phyloP scores from a whole-genome alignment of 495 filamentous ascomycete species.

The Letharia lupina region DNA sequence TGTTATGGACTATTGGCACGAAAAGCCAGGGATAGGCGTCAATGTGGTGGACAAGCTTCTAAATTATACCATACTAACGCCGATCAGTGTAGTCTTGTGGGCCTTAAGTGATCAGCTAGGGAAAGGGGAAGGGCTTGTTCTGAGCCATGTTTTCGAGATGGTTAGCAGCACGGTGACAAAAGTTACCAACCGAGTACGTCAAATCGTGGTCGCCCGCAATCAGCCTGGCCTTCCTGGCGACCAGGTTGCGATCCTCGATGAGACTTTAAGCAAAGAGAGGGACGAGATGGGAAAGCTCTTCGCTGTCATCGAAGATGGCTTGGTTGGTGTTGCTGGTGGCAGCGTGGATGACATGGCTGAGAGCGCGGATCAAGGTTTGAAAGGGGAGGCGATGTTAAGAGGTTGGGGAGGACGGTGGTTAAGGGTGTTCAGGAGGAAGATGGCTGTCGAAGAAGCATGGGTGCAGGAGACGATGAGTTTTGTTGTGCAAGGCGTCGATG shows the following conservation, averaged over 20 bases:
- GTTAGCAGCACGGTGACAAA: conserved; percentile 81
- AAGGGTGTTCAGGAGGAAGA: conserved; percentile 71
- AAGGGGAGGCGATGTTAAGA: conserved; percentile 56
- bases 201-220: conserved; percentile 59
- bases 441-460: conserved; percentile 71
- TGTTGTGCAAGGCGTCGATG: conserved; percentile 5
- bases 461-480: conserved; percentile 32
- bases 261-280: conserved; percentile 57
- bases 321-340: conserved; percentile 63
- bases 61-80: conserved; percentile 90
- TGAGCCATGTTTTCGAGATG: conserved; percentile 78
- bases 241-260: conserved; percentile 54
- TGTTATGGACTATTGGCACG: conserved; percentile 87
- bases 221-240: conserved; percentile 48
- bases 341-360: conserved; percentile 64
- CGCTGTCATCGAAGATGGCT: conserved; percentile 66
- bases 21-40: conserved; percentile 87
- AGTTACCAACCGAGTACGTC: conserved; percentile 80
- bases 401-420: conserved; percentile 83
- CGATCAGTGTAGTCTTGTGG: conserved; percentile 79
- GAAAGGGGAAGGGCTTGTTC: conserved; percentile 59
- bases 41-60: conserved; percentile 94
- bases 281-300: conserved; percentile 71
- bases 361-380: conserved; percentile 39
- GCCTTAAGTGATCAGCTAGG: conserved; percentile 57